Evolutionary conservation across 2,329 filamentous ascomycete genomes (phyloP), one percentile per base, ranked within the genome.

Genomic region (Claviceps digitariae): DNA sequence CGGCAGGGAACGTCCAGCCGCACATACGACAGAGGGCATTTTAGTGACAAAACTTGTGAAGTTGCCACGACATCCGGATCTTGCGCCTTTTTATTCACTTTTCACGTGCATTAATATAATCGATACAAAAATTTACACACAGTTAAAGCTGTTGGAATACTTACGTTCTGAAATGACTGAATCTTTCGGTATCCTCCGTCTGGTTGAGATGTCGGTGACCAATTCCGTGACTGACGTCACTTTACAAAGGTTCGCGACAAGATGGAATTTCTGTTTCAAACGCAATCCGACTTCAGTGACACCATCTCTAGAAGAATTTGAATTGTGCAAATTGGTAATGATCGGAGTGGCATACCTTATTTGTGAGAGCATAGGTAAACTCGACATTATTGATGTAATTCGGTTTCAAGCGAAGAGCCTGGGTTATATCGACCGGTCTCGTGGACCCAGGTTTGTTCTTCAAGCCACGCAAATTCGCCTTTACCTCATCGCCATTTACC

Each of bases 391-490:
- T 97, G 52, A 72, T 72, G 63, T 91, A 94, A 45, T 76, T 76
- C 12, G 82, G 40, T 57, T 80, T 83, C 31, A 87, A 79, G 20
- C 84, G 81, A 47, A 97, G 73, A 55, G 81, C 77, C 58, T 79
- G 74, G 8, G 93, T 98, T 57, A 98, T 86, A 69, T 98, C 93
- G 48, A 88, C 90, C 8, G 93, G 93, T 62, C 89, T 83, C 43
- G 93, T 98, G 46, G 93, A 94, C 23, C 93, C 93, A 7, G 91
- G 88, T 67, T 93, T 95, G 67, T 95, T 96, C 70, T 98, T 98
- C 57, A 98, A 70, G 4, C 93, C 93, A 60, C 93, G 86, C 59
- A 95, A 77, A 66, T 97, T 98, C n/a, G 86, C 85, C 67, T 91
- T 93, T 59, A 96, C 78, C 54, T 96, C 89, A 36, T 86, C 86